Conservation (phyloP, 768 basidiomycete species). For the Cyathus striatus region DNA sequence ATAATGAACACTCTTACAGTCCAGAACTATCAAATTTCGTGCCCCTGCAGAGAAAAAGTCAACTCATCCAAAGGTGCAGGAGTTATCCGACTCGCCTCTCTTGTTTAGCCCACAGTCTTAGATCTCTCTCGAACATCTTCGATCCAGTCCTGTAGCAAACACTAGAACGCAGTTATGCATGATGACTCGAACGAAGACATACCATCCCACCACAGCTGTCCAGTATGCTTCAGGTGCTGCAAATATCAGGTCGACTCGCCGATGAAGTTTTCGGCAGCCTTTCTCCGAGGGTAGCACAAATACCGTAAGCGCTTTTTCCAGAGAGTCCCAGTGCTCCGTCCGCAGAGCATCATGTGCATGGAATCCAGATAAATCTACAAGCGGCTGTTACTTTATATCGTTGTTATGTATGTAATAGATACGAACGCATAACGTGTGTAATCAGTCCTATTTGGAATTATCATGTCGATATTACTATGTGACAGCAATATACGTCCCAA, state of each 20-base stretch:
- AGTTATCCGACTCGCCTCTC: slow-evolving; percentile 35
- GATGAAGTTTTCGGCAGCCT: slow-evolving; percentile 36
- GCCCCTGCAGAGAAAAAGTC: slow-evolving; percentile 37
- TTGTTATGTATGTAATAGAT: not conserved
- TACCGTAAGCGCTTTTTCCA: slow-evolving; percentile 83
- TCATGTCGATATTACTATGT: too few species aligned
- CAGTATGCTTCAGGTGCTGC: slow-evolving; percentile 75
- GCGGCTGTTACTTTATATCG: not conserved
- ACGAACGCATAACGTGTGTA: slow-evolving; percentile 82
- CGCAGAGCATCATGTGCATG: slow-evolving; percentile 48
- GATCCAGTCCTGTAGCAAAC: slow-evolving; percentile 65
- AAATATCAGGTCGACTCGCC: slow-evolving; percentile 84
- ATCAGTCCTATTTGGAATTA: slow-evolving; percentile 52
- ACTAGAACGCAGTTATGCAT: not conserved
- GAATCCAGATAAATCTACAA: slow-evolving; percentile 56
- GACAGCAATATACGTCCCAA: too few species aligned
- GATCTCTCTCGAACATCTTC: slow-evolving; percentile 84
- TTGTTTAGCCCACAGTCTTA: slow-evolving; percentile 69
- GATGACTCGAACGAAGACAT: slow-evolving; percentile 6
- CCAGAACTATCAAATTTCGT: slow-evolving; percentile 83
- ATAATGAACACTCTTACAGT: slow-evolving; percentile 43
- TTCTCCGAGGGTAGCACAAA: slow-evolving; percentile 53
- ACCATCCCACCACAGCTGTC: slow-evolving; percentile 90
- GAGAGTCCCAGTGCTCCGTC: slow-evolving; percentile 67
- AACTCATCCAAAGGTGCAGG: not conserved